phyloP scores from a whole-genome alignment of 805 yeast species.

The Suhomyces prunicola region DNA sequence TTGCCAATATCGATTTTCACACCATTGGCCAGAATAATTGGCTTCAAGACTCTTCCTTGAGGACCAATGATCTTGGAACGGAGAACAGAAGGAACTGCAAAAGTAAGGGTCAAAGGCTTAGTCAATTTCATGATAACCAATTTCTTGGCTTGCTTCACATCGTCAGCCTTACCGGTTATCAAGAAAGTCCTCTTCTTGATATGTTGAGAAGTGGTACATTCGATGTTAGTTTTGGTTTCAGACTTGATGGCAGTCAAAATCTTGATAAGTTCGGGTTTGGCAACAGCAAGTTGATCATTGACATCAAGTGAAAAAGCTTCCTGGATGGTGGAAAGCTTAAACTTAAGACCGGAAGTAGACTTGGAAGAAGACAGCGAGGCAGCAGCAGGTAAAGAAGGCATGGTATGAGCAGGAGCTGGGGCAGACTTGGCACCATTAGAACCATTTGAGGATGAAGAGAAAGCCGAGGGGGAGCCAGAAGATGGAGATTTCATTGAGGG shows the following conservation, averaged over 20 bases:
- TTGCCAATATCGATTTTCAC: constrained; percentile 68
- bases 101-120: constrained; percentile 59
- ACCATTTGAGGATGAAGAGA: constrained; percentile 5
- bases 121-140: constrained; percentile 74
- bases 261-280: constrained; percentile 65
- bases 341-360: constrained; percentile 21
- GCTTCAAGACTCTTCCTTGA: constrained; percentile 77
- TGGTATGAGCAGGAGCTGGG: constrained; percentile 8
- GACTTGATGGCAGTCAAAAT: constrained; percentile 62
- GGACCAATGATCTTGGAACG: constrained; percentile 83
- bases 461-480: constrained; percentile 14
- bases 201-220: constrained; percentile 74
- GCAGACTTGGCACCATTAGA: constrained; percentile 18
- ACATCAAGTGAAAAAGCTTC: constrained; percentile 75
- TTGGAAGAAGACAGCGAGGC: constrained; percentile 12
- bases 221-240: constrained; percentile 63
- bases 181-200: constrained; percentile 80
- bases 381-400: constrained; percentile 14
- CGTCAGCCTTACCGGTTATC: constrained; percentile 68
- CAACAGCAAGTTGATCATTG: constrained; percentile 61
- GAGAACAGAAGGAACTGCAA: constrained; percentile 71
- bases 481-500: constrained; percentile 25
- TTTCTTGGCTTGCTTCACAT: constrained; percentile 68
- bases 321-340: constrained; percentile 59
- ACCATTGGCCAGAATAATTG: constrained; percentile 66